Evolutionary conservation across 176 grass and related monocot species (phyloP), one percentile per base, ranked within the genome.

Genomic region (Bonia amplexicaulis): DNA sequence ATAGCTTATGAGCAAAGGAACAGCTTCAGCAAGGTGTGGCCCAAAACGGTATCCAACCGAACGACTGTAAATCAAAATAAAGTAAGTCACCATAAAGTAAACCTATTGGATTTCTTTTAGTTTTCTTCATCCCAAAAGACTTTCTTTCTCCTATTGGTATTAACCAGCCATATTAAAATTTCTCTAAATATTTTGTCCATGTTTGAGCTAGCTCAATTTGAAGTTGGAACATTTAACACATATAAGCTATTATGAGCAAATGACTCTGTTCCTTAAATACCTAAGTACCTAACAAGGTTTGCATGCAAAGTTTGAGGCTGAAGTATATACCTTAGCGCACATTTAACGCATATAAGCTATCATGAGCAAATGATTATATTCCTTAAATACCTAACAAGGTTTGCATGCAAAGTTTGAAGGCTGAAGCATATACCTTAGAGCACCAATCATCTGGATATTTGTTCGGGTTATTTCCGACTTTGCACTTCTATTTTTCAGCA

Each of bases 41-140:
- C 93, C 96, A 99, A 99, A 99, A 69, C 96, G 93, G 78, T 99
- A 99, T 83, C 96, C 96, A 65, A 99, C 93, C 39, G 96, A 96
- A 59, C 96, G 93, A 78, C 93, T 99, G 82, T 76, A 89, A 73
- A 61, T 60, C 11, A 83, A 74, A 73, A 49, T 3, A 2, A 22
- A 87, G 20, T 77, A 45, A 54, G 2, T 73, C 2, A 7, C 37
- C 22, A 72, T 49, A 40, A 60, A 82, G 22, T 49, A 62, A 79
- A 63, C 44, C 5, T 42, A 71, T 10, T 27, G 7, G 5, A 71
- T 31, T n/a, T 88, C 6, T 19, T 77, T 58, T 80, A 52, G 17
- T 13, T 42, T n/a, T 27, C 53, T 49, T 10, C n/a, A 40, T 42
- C 45, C 25, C 47, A 52, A 67, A 64, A 45, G 42, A 72, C 7